These are phyloP conservation scores for Metarhizium rileyi DNA, from an alignment of 2,329 filamentous ascomycete species.

Conservation along the genomic window DNA sequence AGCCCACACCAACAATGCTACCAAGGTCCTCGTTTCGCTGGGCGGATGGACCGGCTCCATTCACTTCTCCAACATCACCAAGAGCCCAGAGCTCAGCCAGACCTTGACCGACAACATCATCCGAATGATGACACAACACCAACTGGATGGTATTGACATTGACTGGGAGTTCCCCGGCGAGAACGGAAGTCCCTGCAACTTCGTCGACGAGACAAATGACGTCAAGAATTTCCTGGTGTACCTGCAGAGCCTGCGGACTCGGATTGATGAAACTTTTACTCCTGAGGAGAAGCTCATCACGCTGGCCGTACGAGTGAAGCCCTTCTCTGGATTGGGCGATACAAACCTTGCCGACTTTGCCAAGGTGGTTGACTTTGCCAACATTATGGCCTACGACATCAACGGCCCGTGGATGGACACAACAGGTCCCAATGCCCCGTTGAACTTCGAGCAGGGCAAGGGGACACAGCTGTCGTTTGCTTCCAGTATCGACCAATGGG, in stretches of 20 bases:
- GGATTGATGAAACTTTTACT: not conserved
- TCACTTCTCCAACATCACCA: constrained; percentile 5
- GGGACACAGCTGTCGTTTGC: constrained; percentile 4
- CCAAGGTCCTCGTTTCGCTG: constrained; percentile 7
- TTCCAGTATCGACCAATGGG: constrained; percentile 6
- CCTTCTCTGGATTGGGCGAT: not conserved
- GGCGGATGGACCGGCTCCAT: constrained; percentile 7
- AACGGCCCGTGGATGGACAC: constrained; percentile 5
- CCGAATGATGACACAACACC: not conserved
- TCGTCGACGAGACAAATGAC: not conserved
- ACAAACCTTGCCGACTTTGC: not conserved
- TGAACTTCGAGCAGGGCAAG: constrained; percentile 4
- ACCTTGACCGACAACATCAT: constrained; percentile 2
- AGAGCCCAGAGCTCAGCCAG: not conserved
- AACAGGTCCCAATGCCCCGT: constrained; percentile 5
- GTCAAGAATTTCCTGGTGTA: not conserved
- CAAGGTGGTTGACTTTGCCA: not conserved
- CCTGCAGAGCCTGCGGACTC: not conserved
- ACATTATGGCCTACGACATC: constrained; percentile 8
- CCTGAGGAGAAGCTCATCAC: not conserved
- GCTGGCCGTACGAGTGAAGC: not conserved
- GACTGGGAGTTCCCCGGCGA: constrained; percentile 6
- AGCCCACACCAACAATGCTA: constrained; percentile 1
- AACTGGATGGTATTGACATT: constrained; percentile 3
- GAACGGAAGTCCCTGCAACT: not conserved